A percentile compares a stretch with the other conserved stretches of the same genome.
These are phyloP conservation scores for Ceratocystis smalleyi DNA, from an alignment of 2,329 filamentous ascomycete genomes.

Conservation along the genomic window DNA sequence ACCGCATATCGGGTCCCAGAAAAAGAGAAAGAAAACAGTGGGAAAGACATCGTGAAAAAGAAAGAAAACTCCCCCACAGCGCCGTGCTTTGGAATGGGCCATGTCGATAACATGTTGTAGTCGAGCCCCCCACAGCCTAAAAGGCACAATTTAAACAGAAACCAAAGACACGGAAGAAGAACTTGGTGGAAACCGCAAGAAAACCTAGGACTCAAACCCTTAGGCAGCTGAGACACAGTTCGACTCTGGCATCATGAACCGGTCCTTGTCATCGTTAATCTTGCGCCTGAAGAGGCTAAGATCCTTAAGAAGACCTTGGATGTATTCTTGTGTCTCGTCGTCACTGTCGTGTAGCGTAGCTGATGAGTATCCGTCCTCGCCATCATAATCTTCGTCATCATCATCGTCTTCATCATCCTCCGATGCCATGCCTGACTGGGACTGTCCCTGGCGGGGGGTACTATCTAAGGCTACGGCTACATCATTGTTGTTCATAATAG, in stretches of 20 bases:
- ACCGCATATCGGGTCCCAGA: not conserved
- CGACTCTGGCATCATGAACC: conserved; percentile 38
- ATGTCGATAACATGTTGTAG: not conserved
- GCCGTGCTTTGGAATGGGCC: not conserved
- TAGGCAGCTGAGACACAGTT: not conserved
- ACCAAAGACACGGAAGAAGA: not conserved
- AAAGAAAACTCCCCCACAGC: conserved; percentile 1
- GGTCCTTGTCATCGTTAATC: conserved; percentile 62
- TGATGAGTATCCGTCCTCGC: conserved; percentile 31
- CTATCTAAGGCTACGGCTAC: conserved; percentile 17
- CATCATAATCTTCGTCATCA: conserved; percentile 33
- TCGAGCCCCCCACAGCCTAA: not conserved
- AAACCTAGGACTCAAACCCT: not conserved
- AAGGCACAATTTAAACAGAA: not conserved
- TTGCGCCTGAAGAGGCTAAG: conserved; percentile 68
- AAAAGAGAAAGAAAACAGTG: not conserved
- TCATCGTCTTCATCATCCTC: conserved; percentile 25
- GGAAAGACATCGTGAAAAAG: not conserved
- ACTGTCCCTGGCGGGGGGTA: conserved; percentile 21
- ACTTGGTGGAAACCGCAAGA: not conserved
- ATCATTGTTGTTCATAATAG: conserved; percentile 22
- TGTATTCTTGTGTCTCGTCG: conserved; percentile 63
- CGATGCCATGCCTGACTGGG: not conserved
- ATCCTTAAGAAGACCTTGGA: conserved; percentile 70
- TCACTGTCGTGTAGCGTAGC: conserved; percentile 29